Conservation (phyloP, 371 early-diverging fungal species). For the Saksenaea oblongispora region DNA sequence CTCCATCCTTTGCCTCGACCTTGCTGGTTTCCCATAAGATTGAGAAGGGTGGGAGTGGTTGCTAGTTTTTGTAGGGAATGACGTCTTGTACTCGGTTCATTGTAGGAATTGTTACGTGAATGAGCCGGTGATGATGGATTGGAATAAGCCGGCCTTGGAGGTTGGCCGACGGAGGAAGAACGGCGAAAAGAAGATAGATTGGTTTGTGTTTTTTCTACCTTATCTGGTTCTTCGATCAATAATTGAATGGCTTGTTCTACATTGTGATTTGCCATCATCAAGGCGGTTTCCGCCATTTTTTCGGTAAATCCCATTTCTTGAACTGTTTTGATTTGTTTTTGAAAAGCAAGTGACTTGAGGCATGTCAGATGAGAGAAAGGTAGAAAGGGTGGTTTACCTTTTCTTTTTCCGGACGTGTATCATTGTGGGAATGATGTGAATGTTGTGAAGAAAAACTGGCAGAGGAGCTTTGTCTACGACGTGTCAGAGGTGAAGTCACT, state of each 20-base stretch:
- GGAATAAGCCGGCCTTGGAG: slow-evolving; percentile 19
- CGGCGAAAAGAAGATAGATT: slow-evolving; percentile 25
- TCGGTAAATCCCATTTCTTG: slow-evolving; percentile 73
- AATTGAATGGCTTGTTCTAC: slow-evolving; percentile 64
- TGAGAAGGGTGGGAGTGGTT: slow-evolving; percentile 12
- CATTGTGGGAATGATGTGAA: slow-evolving; percentile 7
- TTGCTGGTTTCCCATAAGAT: not conserved
- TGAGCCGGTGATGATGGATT: slow-evolving; percentile 18
- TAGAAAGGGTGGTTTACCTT: slow-evolving; percentile 6
- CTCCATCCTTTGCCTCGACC: slow-evolving; percentile 56
- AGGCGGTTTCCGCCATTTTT: slow-evolving; percentile 66
- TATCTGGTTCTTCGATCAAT: slow-evolving; percentile 60
- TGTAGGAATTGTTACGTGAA: slow-evolving; percentile 26
- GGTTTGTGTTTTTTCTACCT: slow-evolving; percentile 48
- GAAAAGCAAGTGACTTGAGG: slow-evolving; percentile 26
- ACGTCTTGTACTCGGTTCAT: slow-evolving; percentile 18
- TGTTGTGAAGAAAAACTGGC: slow-evolving; percentile 5
- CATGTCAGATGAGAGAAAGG: not conserved
- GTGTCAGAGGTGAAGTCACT: not conserved
- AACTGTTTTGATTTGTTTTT: slow-evolving; percentile 50
- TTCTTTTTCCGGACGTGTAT: not conserved
- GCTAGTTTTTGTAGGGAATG: slow-evolving; percentile 27
- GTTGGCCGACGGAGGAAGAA: slow-evolving; percentile 28
- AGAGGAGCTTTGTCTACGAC: slow-evolving; percentile 16
- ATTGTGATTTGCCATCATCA: slow-evolving; percentile 54